phyloP scores from a whole-genome alignment of 495 filamentous ascomycete species.

The Penicillium simplicissimum region DNA sequence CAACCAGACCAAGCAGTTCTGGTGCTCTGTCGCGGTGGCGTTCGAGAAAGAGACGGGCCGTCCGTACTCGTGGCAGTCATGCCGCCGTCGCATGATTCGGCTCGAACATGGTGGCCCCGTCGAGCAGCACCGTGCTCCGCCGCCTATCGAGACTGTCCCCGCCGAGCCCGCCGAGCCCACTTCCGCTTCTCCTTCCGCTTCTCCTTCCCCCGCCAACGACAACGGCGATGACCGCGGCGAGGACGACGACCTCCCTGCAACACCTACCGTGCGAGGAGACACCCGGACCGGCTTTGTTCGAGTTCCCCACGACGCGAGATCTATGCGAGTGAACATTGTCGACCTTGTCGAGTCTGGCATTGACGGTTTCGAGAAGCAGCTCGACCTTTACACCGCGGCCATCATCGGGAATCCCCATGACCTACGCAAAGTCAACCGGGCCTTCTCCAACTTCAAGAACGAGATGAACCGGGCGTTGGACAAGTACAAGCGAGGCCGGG shows the following conservation, averaged over 20 bases:
- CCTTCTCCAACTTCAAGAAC: background rate
- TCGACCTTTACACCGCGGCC: background rate
- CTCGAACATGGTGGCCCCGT: background rate
- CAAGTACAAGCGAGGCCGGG: background rate
- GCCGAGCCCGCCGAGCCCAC: background rate
- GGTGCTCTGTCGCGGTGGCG: background rate
- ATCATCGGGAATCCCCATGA: background rate
- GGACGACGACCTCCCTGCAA: too few species aligned
- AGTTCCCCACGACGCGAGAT: too few species aligned
- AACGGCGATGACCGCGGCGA: too few species aligned
- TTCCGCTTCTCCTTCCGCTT: too few species aligned
- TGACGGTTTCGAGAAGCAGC: background rate
- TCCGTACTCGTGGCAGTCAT: slow-evolving; percentile 20
- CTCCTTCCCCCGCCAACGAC: too few species aligned
- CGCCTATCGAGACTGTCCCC: background rate
- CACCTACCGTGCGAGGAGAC: too few species aligned
- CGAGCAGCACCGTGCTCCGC: background rate
- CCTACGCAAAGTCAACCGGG: background rate
- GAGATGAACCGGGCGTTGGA: background rate
- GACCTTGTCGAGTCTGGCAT: background rate
- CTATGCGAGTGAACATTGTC: too few species aligned
- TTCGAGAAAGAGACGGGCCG: background rate
- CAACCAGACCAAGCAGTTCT: slow-evolving; percentile 3
- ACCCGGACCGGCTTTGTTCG: too few species aligned
- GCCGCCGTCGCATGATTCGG: slow-evolving; percentile 10